A percentile compares a stretch with the other conserved stretches of the same genome.
Evolutionary conservation across 192 early-diverging fungal species (phyloP).

Genomic region (Dimargaris cristalligena): DNA sequence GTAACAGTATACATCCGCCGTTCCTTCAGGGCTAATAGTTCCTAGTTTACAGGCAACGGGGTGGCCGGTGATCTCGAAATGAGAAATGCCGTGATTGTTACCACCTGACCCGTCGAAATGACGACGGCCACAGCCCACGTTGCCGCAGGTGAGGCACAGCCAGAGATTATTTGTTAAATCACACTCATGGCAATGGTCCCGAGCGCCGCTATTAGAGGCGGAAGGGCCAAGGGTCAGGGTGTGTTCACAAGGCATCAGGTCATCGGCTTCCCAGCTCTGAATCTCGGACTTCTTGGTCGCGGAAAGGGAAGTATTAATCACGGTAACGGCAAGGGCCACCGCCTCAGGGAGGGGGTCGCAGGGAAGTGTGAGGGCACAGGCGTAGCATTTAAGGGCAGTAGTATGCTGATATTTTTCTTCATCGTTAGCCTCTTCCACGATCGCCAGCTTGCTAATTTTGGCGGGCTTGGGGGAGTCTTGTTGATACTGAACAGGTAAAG

Average conservation of each 20-base stretch:
- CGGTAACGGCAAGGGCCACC: constrained; percentile 17
- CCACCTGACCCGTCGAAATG: constrained; percentile 88
- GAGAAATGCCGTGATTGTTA: constrained; percentile 79
- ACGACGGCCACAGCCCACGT: constrained; percentile 81
- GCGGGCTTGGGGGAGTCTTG: constrained; percentile 17
- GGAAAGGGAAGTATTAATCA: constrained; percentile 59
- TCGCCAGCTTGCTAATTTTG: constrained; percentile 90
- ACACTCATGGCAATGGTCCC: constrained; percentile 37
- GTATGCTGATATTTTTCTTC: constrained; percentile 55
- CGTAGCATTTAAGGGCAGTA: constrained; percentile 64
- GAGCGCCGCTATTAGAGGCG: constrained; percentile 12
- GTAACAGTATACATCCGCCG: constrained; percentile 52
- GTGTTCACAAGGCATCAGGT: constrained; percentile 56
- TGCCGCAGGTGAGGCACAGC: constrained; percentile 88
- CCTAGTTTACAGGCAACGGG: constrained; percentile 79
- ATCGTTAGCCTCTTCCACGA: constrained; percentile 50
- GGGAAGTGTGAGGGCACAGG: constrained; percentile 23
- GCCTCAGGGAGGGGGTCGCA: constrained; percentile 10
- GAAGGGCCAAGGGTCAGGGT: constrained; percentile 39
- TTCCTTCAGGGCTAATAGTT: constrained; percentile 94
- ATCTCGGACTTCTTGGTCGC: constrained; percentile 74
- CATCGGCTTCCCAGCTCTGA: constrained; percentile 85
- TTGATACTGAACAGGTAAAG: background rate
- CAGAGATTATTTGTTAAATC: constrained; percentile 86
- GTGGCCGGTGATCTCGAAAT: constrained; percentile 70